Conservation (phyloP, 257 asterid species). For the Prunella vulgaris region DNA sequence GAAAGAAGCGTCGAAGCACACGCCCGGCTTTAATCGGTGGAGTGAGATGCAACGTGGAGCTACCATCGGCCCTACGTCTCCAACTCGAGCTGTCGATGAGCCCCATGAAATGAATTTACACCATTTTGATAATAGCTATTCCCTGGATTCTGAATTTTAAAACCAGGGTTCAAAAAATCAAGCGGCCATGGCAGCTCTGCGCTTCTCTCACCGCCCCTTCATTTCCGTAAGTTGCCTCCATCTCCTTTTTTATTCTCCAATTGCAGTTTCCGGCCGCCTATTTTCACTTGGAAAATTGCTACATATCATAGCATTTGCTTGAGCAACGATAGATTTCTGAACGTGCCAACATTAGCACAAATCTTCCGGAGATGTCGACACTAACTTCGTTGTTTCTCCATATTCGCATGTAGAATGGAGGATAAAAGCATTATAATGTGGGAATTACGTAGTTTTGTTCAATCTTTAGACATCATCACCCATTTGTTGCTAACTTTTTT, state of each 20-base stretch:
- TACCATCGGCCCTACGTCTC: too few species aligned
- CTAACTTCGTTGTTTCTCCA: not conserved
- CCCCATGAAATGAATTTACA: not conserved
- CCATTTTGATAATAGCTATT: not conserved
- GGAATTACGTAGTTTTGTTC: not conserved
- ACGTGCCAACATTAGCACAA: not conserved
- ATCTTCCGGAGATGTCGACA: not conserved
- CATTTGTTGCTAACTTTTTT: not conserved
- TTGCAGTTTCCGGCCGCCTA: not conserved
- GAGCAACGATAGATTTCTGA: not conserved
- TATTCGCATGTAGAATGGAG: not conserved
- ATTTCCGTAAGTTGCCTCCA: constrained; percentile 34
- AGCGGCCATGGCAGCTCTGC: constrained; percentile 28
- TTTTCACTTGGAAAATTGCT: not conserved
- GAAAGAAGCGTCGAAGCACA: not conserved
- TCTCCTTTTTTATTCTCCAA: not conserved
- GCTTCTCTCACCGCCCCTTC: constrained; percentile 28
- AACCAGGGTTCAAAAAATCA: not conserved
- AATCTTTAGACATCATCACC: not conserved
- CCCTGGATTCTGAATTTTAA: not conserved
- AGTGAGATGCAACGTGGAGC: constrained; percentile 28
- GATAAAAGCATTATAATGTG: not conserved
- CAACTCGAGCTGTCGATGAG: too few species aligned
- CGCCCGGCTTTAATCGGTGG: constrained; percentile 18
- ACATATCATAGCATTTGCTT: not conserved